Conservation (phyloP, 2,329 filamentous ascomycete genomes). For the Sclerotinia subarctica region DNA sequence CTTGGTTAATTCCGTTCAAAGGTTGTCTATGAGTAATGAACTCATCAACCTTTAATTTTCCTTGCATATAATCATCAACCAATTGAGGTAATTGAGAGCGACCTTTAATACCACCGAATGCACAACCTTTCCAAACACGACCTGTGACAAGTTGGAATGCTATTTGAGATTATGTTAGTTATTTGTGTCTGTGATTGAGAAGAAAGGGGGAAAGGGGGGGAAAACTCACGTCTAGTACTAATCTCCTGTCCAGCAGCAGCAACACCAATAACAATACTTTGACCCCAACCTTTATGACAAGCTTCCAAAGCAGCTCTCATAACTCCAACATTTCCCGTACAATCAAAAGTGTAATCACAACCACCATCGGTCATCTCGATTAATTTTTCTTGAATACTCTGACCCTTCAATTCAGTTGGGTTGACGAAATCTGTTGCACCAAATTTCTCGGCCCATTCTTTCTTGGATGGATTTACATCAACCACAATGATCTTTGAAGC, state of each 20-base stretch:
- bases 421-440: slow-evolving; percentile 97
- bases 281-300: slow-evolving; percentile 98
- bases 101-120: slow-evolving; percentile 97
- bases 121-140: slow-evolving; percentile 95
- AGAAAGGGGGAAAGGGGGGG: background rate
- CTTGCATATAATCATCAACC: slow-evolving; percentile 83
- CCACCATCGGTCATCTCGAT: slow-evolving; percentile 98
- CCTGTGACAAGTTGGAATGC: slow-evolving; percentile 98
- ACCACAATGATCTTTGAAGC: slow-evolving; percentile 56
- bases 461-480: slow-evolving; percentile 83
- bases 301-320: slow-evolving; percentile 96
- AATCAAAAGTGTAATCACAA: slow-evolving; percentile 99
- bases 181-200: background rate
- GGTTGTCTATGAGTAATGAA: slow-evolving; percentile 96
- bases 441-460: slow-evolving; percentile 90
- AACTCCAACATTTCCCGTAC: slow-evolving; percentile 93
- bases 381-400: slow-evolving; percentile 86
- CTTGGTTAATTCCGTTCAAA: slow-evolving; percentile 79
- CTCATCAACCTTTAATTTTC: slow-evolving; percentile 95
- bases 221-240: slow-evolving; percentile 76
- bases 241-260: slow-evolving; percentile 96
- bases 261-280: slow-evolving; percentile 97
- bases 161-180: slow-evolving; percentile 39
- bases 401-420: slow-evolving; percentile 71
- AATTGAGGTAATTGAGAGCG: slow-evolving; percentile 85